A percentile compares a stretch with the other conserved stretches of the same genome.
phyloP scores from a whole-genome alignment of 176 grass and related monocot species.

The Juncus inflexus region DNA sequence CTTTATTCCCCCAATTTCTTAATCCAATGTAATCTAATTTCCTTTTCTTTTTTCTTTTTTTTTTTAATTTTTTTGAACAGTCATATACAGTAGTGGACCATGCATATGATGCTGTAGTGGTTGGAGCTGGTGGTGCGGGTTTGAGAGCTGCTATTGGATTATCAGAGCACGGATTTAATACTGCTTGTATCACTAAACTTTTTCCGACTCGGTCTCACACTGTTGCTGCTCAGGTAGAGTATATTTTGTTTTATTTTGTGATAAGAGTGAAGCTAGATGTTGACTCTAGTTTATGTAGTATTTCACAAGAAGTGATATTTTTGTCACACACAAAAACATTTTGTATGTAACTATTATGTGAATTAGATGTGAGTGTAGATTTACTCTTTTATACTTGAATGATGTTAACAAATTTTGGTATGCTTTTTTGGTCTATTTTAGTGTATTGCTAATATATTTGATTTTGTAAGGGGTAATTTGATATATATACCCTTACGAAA shows the following conservation, averaged over 20 bases:
- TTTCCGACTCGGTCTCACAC: slow-evolving; percentile 96
- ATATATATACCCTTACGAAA: too few relatives aligned
- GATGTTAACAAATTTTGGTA: slow-evolving; percentile 6
- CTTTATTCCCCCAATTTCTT: too few relatives aligned
- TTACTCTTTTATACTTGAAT: neutral
- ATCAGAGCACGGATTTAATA: slow-evolving; percentile 95
- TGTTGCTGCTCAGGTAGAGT: slow-evolving; percentile 71
- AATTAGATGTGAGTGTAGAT: too few relatives aligned
- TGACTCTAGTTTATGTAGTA: too few relatives aligned
- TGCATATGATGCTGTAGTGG: slow-evolving; percentile 88
- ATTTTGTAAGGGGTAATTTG: neutral
- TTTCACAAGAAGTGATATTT: too few relatives aligned
- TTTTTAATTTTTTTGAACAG: slow-evolving; percentile 28
- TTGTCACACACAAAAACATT: too few relatives aligned
- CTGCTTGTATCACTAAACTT: slow-evolving; percentile 96
- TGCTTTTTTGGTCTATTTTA: neutral
- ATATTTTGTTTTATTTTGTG: neutral
- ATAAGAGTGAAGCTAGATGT: too few relatives aligned
- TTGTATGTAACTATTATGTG: too few relatives aligned
- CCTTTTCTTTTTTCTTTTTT: too few relatives aligned
- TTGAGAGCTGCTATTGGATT: slow-evolving; percentile 89
- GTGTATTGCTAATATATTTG: neutral
- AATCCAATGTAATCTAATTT: too few relatives aligned
- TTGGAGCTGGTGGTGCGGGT: slow-evolving; percentile 87
- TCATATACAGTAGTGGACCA: slow-evolving; percentile 94